Base-by-base conservation (phyloP, 2,329 filamentous ascomycete genomes). In the Cordyceps javanica region DNA sequence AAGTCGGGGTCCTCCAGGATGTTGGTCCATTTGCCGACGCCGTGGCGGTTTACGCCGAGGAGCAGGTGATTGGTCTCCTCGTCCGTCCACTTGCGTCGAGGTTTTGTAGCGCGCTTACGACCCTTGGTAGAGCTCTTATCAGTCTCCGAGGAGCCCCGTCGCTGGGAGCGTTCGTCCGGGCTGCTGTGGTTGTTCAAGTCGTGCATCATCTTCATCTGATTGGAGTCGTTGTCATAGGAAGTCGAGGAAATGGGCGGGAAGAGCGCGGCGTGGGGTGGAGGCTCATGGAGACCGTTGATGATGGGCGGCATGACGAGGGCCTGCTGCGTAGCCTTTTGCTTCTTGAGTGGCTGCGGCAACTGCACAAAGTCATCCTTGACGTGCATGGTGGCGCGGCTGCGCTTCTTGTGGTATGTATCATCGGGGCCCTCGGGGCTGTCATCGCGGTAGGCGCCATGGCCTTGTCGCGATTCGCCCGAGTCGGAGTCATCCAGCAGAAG, bases 11-110 rank as follows among this genome's bases (percentile, higher is more conserved):
- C 85, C 51, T 85, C 82, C 25, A 87, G 70, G 32, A 87, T 87
- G 57, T 75, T 80, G 9, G 82, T 85, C 84, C 84, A 87, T 63
- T 82, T 83, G 38, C 84, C 85, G 9, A 87, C 80, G 1, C 85
- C 85, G 64, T 87, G 78, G 32, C 81, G 80, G 63, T 78, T 78
- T 28, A 86, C 84, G 0, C 83, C 84, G 3, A 85, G 71, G 14
- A 87, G 68, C 9, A 87, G 72, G 62, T 85, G 77, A 52, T 81
- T 84, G 1, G 84, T 87, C 67, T 87, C 84, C 58, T 83, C 79
- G 60, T 87, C 82, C 0, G 82, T 81, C 84, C 84, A 87, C 63
- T 85, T 86, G 54, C 79, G 76, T 59, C 84, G 75, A 2, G 81
- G 78, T 63, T 83, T 85, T 7, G 78, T 77, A 11, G 80, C 78